These are phyloP conservation scores for Lachnellula willkommii DNA, from an alignment of 2,329 filamentous ascomycete species.

Conservation along the genomic window DNA sequence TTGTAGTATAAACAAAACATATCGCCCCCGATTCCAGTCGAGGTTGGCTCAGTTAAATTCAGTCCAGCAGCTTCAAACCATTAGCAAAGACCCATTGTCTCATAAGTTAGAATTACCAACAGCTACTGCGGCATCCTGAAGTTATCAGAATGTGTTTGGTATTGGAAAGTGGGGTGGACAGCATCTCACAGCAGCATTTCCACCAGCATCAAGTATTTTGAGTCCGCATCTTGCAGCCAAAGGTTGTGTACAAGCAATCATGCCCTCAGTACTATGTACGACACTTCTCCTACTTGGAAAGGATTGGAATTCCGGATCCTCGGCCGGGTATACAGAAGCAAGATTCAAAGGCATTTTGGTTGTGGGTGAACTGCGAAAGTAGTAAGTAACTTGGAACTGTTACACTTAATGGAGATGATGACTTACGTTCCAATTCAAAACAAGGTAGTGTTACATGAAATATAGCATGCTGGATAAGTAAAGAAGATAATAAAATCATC, in stretches of 20 bases:
- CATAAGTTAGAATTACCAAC: slow-evolving; percentile 53
- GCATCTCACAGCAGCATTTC: slow-evolving; percentile 78
- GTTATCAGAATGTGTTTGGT: slow-evolving; percentile 6
- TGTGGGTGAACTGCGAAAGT: slow-evolving; percentile 1
- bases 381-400: slow-evolving; percentile 6
- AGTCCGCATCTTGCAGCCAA: slow-evolving; percentile 85
- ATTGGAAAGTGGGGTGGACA: slow-evolving; percentile 11
- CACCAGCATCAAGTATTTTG: slow-evolving; percentile 76
- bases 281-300: slow-evolving; percentile 82
- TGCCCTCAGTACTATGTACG: slow-evolving; percentile 87
- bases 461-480: too few relatives aligned
- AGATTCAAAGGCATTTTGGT: slow-evolving; percentile 30
- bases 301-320: slow-evolving; percentile 46
- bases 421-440: not conserved
- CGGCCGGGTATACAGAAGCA: slow-evolving; percentile 28
- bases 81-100: slow-evolving; percentile 1
- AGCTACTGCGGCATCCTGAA: slow-evolving; percentile 88
- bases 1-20: slow-evolving; percentile 96
- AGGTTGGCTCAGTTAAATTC: slow-evolving; percentile 88
- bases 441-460: too few relatives aligned
- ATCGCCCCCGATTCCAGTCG: slow-evolving; percentile 93
- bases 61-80: slow-evolving; percentile 66
- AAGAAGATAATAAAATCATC: not conserved
- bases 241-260: slow-evolving; percentile 85
- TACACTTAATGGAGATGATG: not conserved